phyloP scores from a whole-genome alignment of 2,329 filamentous ascomycete species.

The Hypoxylon sp. region DNA sequence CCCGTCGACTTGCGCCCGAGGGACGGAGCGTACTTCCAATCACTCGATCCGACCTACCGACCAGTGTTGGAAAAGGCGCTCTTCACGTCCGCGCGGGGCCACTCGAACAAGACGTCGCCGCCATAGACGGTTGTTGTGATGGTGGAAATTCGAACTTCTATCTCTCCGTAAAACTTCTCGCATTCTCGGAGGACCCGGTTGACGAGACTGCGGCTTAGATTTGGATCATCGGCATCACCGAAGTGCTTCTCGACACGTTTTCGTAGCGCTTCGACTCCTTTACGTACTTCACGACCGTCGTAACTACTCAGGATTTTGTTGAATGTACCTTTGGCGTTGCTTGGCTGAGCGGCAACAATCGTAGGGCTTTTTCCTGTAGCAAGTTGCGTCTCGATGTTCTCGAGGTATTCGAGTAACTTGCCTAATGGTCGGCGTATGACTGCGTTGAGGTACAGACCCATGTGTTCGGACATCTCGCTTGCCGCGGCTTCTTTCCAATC shows the following conservation, averaged over 20 bases:
- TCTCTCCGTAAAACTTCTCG: constrained; percentile 73
- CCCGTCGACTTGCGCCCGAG: constrained; percentile 38
- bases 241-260: constrained; percentile 98
- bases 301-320: constrained; percentile 87
- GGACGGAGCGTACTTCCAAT: constrained; percentile 44
- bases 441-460: constrained; percentile 87
- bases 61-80: constrained; percentile 64
- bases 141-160: constrained; percentile 72
- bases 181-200: constrained; percentile 72
- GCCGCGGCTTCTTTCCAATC: constrained; percentile 86
- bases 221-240: constrained; percentile 85
- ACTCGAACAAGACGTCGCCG: constrained; percentile 75
- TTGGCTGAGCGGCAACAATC: constrained; percentile 82
- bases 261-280: constrained; percentile 89
- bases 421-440: constrained; percentile 92
- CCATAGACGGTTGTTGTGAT: constrained; percentile 75
- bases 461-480: constrained; percentile 86
- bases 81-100: constrained; percentile 75
- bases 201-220: constrained; percentile 72
- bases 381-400: constrained; percentile 84
- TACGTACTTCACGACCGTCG: constrained; percentile 87
- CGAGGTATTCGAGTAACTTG: constrained; percentile 91
- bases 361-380: constrained; percentile 71
- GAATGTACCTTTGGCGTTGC: constrained; percentile 85
- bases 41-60: constrained; percentile 53